phyloP scores from a whole-genome alignment of 2,329 filamentous ascomycete species.

The Aspergillus thermomutatus region DNA sequence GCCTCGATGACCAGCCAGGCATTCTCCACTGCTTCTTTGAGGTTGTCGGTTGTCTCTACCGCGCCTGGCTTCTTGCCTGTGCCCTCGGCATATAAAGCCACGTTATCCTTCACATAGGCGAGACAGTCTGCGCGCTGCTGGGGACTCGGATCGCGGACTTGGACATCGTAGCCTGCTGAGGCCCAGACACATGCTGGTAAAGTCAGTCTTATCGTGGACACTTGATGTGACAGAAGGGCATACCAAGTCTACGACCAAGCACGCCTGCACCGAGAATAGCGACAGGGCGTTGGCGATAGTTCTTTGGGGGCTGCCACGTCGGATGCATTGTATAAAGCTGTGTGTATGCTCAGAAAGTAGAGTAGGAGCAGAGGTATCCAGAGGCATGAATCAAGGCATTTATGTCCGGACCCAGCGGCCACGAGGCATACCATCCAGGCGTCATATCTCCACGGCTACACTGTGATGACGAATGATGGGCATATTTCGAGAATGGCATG shows the following conservation, averaged over 20 bases:
- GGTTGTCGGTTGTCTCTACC: conserved; percentile 32
- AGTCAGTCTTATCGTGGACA: background rate
- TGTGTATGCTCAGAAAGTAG: background rate
- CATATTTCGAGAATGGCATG: background rate
- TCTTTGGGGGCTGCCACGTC: conserved; percentile 21
- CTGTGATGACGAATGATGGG: background rate
- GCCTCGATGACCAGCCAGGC: conserved; percentile 56
- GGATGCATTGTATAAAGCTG: conserved; percentile 10
- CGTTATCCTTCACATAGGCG: conserved; percentile 34
- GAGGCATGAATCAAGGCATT: background rate
- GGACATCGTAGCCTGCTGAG: conserved; percentile 31
- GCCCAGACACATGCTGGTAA: conserved; percentile 28
- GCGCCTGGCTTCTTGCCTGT: conserved; percentile 29
- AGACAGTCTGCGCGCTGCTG: conserved; percentile 28
- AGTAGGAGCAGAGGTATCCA: too few species aligned
- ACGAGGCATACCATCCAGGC: background rate
- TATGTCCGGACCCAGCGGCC: background rate
- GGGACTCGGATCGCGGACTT: conserved; percentile 29
- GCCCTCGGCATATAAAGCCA: conserved; percentile 27
- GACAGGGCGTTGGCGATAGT: conserved; percentile 37
- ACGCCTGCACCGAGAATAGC: conserved; percentile 42
- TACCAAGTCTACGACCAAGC: conserved; percentile 39
- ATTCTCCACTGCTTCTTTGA: conserved; percentile 41
- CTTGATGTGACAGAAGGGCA: background rate
- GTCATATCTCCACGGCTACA: too few species aligned